Evolutionary conservation across 257 asterid genomes (phyloP).

Genomic region (Solanum arcanum): DNA sequence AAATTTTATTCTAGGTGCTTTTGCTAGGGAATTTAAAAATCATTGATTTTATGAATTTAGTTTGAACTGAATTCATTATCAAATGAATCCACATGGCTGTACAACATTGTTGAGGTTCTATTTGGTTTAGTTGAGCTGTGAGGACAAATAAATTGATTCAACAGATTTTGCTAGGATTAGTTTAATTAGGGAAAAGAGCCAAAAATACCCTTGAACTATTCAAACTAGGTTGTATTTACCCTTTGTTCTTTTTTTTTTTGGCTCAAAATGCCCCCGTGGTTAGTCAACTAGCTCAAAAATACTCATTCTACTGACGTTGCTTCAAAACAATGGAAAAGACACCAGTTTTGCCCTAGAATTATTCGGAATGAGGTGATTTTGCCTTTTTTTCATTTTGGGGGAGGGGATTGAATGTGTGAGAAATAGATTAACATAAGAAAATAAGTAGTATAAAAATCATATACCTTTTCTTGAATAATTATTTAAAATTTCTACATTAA

Average conservation of each 20-base stretch:
- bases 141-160: background rate
- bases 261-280: background rate
- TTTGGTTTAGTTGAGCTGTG: background rate
- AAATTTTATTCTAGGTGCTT: background rate
- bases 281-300: background rate
- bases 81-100: background rate
- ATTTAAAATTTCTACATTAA: too few relatives aligned
- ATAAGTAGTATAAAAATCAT: background rate
- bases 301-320: background rate
- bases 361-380: background rate
- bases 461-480: background rate
- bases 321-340: background rate
- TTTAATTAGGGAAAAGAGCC: background rate
- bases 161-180: background rate
- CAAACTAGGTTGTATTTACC: background rate
- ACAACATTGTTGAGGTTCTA: background rate
- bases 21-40: background rate
- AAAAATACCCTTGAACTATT: background rate
- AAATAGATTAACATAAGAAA: background rate
- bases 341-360: background rate
- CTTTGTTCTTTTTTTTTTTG: background rate
- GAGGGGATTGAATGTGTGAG: background rate
- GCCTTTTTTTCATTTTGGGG: background rate
- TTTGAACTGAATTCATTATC: background rate
- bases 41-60: background rate